phyloP scores from a whole-genome alignment of 169 alveolate species.

The Eimeria necatrix region DNA sequence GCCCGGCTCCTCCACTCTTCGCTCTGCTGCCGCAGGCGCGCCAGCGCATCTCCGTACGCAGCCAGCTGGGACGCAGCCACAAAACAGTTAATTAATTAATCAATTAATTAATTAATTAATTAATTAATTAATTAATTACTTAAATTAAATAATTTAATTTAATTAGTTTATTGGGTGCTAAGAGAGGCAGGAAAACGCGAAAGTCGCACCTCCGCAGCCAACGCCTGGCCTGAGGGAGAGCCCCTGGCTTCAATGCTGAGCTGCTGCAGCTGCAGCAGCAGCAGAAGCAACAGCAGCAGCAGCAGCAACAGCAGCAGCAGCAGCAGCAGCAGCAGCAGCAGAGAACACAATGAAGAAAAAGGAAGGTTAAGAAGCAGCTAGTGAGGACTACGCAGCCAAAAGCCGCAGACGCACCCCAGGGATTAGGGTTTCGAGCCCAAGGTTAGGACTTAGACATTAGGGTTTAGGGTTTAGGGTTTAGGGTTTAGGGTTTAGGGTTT shows the following conservation, averaged over 20 bases:
- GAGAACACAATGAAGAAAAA: background rate
- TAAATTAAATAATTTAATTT: too few relatives aligned
- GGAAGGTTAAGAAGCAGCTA: background rate
- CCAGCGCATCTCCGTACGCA: too few relatives aligned
- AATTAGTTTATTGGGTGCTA: too few relatives aligned
- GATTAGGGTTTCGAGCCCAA: background rate
- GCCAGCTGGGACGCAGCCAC: too few relatives aligned
- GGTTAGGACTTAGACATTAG: too few relatives aligned
- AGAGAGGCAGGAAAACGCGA: background rate
- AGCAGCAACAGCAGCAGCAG: background rate
- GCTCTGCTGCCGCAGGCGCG: too few relatives aligned
- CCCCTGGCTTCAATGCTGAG: constrained; percentile 22
- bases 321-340: constrained; percentile 14
- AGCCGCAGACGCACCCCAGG: background rate
- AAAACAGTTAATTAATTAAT: too few relatives aligned
- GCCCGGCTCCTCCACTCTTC: too few relatives aligned
- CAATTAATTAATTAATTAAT: too few relatives aligned
- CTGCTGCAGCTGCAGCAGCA: constrained; percentile 51
- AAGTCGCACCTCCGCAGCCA: constrained; percentile 1
- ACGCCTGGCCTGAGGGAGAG: constrained; percentile 44
- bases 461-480: too few relatives aligned
- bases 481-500: too few relatives aligned
- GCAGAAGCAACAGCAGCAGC: background rate
- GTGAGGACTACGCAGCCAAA: background rate
- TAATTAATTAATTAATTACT: background rate